Evolutionary conservation across 2,329 filamentous ascomycete species (phyloP), one percentile per base, ranked within the genome.

Genomic region (Stylonectria norvegica): DNA sequence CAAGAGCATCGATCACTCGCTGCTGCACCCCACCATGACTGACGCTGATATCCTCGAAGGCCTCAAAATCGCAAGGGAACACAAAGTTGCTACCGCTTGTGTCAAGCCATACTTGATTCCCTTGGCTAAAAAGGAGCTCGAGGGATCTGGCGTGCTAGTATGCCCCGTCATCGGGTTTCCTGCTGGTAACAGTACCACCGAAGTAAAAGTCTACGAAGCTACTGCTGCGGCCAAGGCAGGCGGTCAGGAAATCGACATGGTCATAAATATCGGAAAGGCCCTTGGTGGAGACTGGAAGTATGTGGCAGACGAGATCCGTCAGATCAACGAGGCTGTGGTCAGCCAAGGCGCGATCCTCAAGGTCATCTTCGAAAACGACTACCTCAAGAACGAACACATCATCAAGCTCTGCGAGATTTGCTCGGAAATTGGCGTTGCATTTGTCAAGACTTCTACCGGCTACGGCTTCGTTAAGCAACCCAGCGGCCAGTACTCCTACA

Each of bases 351-450:
- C 67, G 0, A 61, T 67, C 1, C 63, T 80, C 12, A 81, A 81
- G 53, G 75, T 81, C 33, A 81, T 80, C 38, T 79, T 81, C 42
- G 76, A 81, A 51, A 80, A 76, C 50, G 75, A 78, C 50, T 80
- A 70, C 46, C 66, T 80, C 0, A 34, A 63, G 5, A 61, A 73
- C 0, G 53, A 68, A 17, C 67, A 79, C 37, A 76, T 80, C 37
- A 50, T 68, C n/a, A 63, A 58, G 9, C 61, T 81, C 1, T 79
- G 76, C 53, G 49, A 69, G 53, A 76, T 81, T 20, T 80, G 76
- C 53, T 69, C 69, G 1, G 51, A 62, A 0, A 17, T 74, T 0
- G 58, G 58, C 0, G 76, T 80, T 1, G 75, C 70, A 0, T 81
- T 78, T 42, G 69, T 80, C 45, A 80, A 80, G 64, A 80, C 77